Conservation (phyloP, 495 filamentous ascomycete species). For the Neurospora intermedia region DNA sequence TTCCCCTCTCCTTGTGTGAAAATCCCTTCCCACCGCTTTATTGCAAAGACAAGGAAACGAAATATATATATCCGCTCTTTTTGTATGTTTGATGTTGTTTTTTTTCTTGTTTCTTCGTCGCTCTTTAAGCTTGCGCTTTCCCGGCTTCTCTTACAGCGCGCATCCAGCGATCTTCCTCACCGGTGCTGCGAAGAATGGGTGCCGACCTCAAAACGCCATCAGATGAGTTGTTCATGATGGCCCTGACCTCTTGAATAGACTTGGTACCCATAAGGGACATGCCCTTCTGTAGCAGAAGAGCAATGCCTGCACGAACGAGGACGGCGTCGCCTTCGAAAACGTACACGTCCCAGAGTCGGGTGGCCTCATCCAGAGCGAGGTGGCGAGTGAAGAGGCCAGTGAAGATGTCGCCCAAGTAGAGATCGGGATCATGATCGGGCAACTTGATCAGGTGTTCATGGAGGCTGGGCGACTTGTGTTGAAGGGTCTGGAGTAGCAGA, state of each 20-base stretch:
- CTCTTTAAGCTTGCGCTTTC: constrained; percentile 7
- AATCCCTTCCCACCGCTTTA: background rate
- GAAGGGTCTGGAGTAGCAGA: constrained; percentile 58
- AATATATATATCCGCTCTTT: background rate
- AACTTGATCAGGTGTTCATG: constrained; percentile 51
- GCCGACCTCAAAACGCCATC: constrained; percentile 1
- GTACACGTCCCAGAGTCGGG: constrained; percentile 86
- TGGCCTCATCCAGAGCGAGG: constrained; percentile 57
- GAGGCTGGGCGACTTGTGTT: constrained; percentile 61
- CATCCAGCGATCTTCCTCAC: constrained; percentile 29
- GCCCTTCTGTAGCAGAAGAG: constrained; percentile 44
- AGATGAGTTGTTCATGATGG: constrained; percentile 11
- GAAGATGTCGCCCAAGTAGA: constrained; percentile 43
- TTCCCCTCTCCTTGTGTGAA: background rate
- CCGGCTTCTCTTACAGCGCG: constrained; percentile 23
- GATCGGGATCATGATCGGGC: constrained; percentile 33
- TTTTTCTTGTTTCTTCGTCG: background rate
- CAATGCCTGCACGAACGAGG: constrained; percentile 69
- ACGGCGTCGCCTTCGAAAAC: constrained; percentile 85
- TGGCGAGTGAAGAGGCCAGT: constrained; percentile 43
- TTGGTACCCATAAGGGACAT: constrained; percentile 29
- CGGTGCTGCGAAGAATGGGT: constrained; percentile 13
- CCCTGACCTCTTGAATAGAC: constrained; percentile 21
- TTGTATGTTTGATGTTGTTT: background rate
- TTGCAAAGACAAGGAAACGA: background rate